phyloP scores from a whole-genome alignment of 2,329 filamentous ascomycete species.

The Talaromyces rugulosus region DNA sequence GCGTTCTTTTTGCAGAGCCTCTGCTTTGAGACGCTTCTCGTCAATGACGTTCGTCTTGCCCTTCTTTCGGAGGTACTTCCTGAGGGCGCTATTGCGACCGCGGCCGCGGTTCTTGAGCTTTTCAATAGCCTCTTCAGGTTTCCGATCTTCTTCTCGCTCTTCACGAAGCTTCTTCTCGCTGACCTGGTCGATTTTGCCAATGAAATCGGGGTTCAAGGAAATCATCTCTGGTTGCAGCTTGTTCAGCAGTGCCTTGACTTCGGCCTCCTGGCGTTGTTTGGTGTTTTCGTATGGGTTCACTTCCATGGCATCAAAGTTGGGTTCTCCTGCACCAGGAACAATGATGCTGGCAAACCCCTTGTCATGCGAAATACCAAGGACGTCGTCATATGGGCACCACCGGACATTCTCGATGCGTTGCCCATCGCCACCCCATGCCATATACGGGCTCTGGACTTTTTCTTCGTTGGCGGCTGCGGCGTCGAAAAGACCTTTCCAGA shows the following conservation, averaged over 20 bases:
- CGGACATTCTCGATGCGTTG: conserved; percentile 72
- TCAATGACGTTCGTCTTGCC: conserved; percentile 91
- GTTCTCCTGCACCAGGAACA: conserved; percentile 90
- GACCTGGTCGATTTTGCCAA: conserved; percentile 80
- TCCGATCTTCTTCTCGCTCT: conserved; percentile 75
- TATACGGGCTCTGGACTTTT: conserved; percentile 83
- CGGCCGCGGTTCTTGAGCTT: conserved; percentile 70
- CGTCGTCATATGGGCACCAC: conserved; percentile 95
- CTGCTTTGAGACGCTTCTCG: conserved; percentile 82
- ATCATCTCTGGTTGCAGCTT: conserved; percentile 98
- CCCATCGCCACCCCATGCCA: conserved; percentile 87
- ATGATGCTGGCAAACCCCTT: conserved; percentile 85
- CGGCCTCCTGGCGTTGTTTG: conserved; percentile 87
- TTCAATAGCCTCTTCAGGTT: conserved; percentile 55
- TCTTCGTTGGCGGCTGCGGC: conserved; percentile 66
- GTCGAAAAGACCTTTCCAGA: conserved; percentile 88
- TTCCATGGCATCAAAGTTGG: conserved; percentile 93
- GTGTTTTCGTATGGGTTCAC: conserved; percentile 90
- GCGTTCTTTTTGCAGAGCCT: conserved; percentile 70
- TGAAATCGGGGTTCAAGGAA: conserved; percentile 83
- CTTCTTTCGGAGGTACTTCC: conserved; percentile 88
- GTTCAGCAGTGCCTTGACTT: conserved; percentile 85
- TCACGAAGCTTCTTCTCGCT: conserved; percentile 71
- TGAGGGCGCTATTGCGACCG: conserved; percentile 83
- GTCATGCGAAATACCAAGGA: conserved; percentile 80